These are phyloP conservation scores for Juncus effusus DNA, from an alignment of 176 grass and related monocot genomes.

Conservation along the genomic window DNA sequence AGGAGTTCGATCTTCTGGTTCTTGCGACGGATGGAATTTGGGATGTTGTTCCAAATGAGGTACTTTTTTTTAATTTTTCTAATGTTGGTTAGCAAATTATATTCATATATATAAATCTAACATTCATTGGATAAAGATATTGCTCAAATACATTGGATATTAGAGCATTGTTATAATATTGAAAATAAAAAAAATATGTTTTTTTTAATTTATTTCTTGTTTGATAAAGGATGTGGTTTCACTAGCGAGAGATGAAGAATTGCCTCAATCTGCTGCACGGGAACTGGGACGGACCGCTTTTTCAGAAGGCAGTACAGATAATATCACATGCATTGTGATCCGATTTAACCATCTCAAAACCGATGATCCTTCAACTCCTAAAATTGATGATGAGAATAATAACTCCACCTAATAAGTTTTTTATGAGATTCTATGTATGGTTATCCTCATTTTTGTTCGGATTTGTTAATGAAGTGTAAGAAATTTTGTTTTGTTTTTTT, in stretches of 20 bases:
- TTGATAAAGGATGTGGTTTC: constrained; percentile 43
- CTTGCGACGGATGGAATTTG: constrained; percentile 92
- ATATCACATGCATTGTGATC: constrained; percentile 73
- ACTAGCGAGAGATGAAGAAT: constrained; percentile 44
- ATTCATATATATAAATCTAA: not conserved
- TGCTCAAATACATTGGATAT: not conserved
- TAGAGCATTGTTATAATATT: not conserved
- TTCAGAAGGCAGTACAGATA: constrained; percentile 40
- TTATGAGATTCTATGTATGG: too few relatives aligned
- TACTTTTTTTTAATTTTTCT: constrained; percentile 30
- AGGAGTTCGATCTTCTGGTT: constrained; percentile 76
- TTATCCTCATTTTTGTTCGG: too few relatives aligned
- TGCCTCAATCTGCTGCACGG: constrained; percentile 42
- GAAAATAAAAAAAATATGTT: not conserved
- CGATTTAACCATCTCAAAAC: constrained; percentile 44
- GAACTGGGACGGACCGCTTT: constrained; percentile 53
- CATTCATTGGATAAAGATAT: not conserved
- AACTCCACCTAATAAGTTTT: not conserved
- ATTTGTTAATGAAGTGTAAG: too few relatives aligned
- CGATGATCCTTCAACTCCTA: constrained; percentile 25
- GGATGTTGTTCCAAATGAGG: constrained; percentile 94
- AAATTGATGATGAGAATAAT: constrained; percentile 1
- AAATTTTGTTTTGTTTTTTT: too few relatives aligned
- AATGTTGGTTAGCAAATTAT: not conserved
- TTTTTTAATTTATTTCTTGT: not conserved